Percentiles rank a stretch among this genome's conserved stretches.
These are phyloP conservation scores for Scheffersomyces quercinus DNA, from an alignment of 1,139 yeast species.

Conservation along the genomic window DNA sequence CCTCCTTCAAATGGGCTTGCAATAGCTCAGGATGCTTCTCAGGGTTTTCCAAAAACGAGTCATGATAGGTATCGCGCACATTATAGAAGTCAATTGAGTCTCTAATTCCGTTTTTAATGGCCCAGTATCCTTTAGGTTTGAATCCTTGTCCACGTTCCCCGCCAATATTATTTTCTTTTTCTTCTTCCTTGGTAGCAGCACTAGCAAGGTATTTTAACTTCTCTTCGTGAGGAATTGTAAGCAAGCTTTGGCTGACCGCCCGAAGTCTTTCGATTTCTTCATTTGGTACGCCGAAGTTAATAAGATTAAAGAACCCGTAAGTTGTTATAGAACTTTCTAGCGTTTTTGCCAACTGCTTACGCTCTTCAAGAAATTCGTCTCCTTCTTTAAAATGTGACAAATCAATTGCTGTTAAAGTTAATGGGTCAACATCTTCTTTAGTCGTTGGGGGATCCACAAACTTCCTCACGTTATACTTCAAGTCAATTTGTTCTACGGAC, in stretches of 20 bases:
- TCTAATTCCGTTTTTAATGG: constrained; percentile 37
- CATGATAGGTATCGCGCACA: constrained; percentile 30
- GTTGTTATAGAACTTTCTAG: constrained; percentile 36
- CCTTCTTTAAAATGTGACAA: constrained; percentile 8
- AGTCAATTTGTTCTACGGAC: constrained; percentile 8
- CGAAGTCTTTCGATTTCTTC: constrained; percentile 28
- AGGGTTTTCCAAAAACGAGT: constrained; percentile 8
- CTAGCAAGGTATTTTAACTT: constrained; percentile 40
- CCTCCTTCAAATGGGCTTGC: constrained; percentile 32
- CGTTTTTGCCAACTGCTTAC: constrained; percentile 29
- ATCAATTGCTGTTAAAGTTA: constrained; percentile 8
- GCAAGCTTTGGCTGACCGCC: constrained; percentile 34
- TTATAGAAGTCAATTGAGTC: constrained; percentile 44
- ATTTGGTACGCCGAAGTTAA: constrained; percentile 33
- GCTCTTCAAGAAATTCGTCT: constrained; percentile 17
- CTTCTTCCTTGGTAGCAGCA: constrained; percentile 16
- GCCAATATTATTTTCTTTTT: constrained; percentile 26
- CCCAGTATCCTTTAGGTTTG: constrained; percentile 47
- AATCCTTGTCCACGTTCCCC: constrained; percentile 48
- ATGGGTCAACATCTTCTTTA: constrained; percentile 3
- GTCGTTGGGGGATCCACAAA: constrained; percentile 25
- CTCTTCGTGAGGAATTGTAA: constrained; percentile 39
- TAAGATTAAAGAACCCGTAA: constrained; percentile 45
- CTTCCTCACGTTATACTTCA: constrained; percentile 29
- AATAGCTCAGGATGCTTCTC: constrained; percentile 39